Base-by-base conservation (phyloP, 306 rosid genomes). In the Carpinus fangiana region DNA sequence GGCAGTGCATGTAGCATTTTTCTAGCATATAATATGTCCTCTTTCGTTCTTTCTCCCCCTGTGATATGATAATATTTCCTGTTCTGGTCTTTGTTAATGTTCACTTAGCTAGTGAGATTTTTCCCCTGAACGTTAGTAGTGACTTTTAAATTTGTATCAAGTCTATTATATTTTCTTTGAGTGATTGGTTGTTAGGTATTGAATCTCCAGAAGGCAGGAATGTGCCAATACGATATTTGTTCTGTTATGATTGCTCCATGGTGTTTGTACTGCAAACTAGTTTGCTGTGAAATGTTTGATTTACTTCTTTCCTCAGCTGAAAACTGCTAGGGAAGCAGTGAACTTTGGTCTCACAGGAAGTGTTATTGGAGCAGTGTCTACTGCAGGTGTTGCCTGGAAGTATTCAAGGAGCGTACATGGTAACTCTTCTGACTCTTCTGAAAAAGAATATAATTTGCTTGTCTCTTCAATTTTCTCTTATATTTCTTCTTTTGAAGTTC, bases 391-490 rank as follows among this genome's bases (percentile, higher is more conserved):
- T 80, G 52, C 93, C 16, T 93, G 92, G 97, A 93, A 86, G 84
- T 93, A 93, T 85, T 93, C 98, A 1, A 91, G 61, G 84, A 93
- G 98, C 83, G 74, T 87, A 75, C 98, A 93, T 79, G 97, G 98
- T 88, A 88, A 18, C 48, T 72, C 41, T 72, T 53, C 81, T 69
- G 36, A 17, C 54, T 77, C 76, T 79, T 66, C 71, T 18, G 26
- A n/a, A 38, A 66, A 38, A 18, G 71, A 66, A 36, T 38, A 36
- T 38, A 41, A 38, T 66, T 61, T 28, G 41, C 45, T 9, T 28
- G 26, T 62, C 59, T 53, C 21, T 18, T 16, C 18, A 53, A 53
- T 53, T 53, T 12, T 48, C 52, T 48, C 52, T 11, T 48, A 48
- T 48, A 11, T 48, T 48, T 47, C 51, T 48, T 10, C 14, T 48